Evolutionary conservation across 2,329 filamentous ascomycete species (phyloP), one percentile per base, ranked within the genome.

Genomic region (Fulvia fulva): DNA sequence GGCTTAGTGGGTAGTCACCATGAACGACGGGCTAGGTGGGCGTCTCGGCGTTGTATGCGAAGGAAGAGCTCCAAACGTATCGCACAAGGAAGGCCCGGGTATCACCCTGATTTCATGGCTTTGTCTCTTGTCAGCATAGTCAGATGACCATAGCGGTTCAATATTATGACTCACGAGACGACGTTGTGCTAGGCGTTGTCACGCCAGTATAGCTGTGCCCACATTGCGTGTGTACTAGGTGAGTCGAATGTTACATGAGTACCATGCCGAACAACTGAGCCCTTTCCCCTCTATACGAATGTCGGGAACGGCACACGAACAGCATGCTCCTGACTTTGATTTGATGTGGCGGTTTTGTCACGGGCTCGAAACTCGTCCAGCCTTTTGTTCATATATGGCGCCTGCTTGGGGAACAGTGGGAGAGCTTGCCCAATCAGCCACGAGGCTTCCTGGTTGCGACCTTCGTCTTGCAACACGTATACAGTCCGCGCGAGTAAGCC

Each of bases 1-100:
- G 71, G 56, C 54, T 41, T 60, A 50, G 45, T 49, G 32, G 44
- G 34, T 46, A 45, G 30, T 54, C 3, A 5, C 8, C n/a, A 11
- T 28, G 16, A 34, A n/a, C 21, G n/a, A n/a, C 21, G 9, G 14
- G 21, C 21, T 3, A 19, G 5, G 2, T 3, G 23, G 52, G 22
- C 37, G 23, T 19, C 22, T 46, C 8, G 47, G 47, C 47, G 47
- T 32, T 50, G 5, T 11, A 50, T 50, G 26, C 26, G 47, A 12
- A 28, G 19, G 47, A 50, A 50, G 47, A 21, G 37, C 37, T 41
- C 37, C 37, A 41, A 41, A 19, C 14, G 37, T n/a, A 41, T 41
- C 8, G 37, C 4, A n/a, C n/a, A 5, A 41, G 8, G 14, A n/a
- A 19, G 12, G 37, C 4, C 12, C n/a, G 37, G 19, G 37, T 19